Evolutionary conservation across 306 rosid genomes (phyloP).

Genomic region (Rosa multiflora): DNA sequence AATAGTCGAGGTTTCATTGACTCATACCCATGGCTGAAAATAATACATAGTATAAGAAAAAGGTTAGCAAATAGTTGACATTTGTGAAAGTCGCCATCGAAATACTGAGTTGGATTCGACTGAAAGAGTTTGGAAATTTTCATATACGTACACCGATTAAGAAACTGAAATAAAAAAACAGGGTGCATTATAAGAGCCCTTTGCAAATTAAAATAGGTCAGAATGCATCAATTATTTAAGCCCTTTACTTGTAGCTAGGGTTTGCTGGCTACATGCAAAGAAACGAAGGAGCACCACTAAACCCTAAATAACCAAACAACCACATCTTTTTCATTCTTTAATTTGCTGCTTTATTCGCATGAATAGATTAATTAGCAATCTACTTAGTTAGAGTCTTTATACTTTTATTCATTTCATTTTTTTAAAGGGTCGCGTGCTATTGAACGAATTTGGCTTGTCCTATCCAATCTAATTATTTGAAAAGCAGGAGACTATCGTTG

Average conservation of each 20-base stretch:
- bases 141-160: conserved; percentile 1
- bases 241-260: conserved; percentile 1
- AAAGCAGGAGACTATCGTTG: conserved; percentile 12
- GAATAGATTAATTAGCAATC: neutral
- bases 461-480: conserved; percentile 6
- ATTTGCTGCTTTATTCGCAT: neutral
- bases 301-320: neutral
- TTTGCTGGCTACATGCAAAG: conserved; percentile 9
- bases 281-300: conserved; percentile 23
- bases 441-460: conserved; percentile 35
- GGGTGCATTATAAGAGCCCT: neutral
- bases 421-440: conserved; percentile 29
- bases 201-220: conserved; percentile 22
- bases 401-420: neutral
- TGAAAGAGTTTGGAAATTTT: conserved; percentile 19
- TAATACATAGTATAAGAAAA: neutral
- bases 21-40: neutral
- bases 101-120: conserved; percentile 17
- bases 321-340: conserved; percentile 14
- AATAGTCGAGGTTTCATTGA: neutral
- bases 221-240: neutral
- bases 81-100: conserved; percentile 17
- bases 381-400: neutral
- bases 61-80: conserved; percentile 22
- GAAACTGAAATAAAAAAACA: neutral